Conservation (phyloP, 2,329 filamentous ascomycete genomes). For the Madurella mycetomatis region DNA sequence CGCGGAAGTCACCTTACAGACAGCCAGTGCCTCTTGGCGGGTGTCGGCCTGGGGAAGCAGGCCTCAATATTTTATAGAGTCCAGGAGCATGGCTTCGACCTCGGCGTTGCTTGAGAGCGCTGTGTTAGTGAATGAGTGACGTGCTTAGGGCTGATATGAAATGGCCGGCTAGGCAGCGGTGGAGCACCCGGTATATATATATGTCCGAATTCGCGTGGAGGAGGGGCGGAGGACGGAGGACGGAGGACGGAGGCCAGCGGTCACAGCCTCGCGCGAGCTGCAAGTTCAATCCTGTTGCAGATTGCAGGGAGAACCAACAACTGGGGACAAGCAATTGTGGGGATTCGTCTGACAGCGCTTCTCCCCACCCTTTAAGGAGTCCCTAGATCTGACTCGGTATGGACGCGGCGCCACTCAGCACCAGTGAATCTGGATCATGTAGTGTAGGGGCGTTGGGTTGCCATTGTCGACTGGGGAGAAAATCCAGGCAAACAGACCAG, state of each 20-base stretch:
- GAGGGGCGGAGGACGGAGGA: background rate
- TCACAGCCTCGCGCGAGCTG: constrained; percentile 10
- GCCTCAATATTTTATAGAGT: constrained; percentile 6
- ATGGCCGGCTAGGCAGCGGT: constrained; percentile 12
- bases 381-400: background rate
- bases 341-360: background rate
- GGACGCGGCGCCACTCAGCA: too few relatives aligned
- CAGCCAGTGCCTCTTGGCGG: constrained; percentile 11
- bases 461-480: background rate
- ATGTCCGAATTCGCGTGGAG: background rate
- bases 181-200: constrained; percentile 1
- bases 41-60: constrained; percentile 12
- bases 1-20: constrained; percentile 9
- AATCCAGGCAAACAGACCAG: background rate
- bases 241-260: background rate
- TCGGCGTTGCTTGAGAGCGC: background rate
- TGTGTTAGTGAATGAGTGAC: background rate
- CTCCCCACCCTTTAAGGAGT: background rate
- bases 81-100: constrained; percentile 1
- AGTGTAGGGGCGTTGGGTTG: too few relatives aligned
- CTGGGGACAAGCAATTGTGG: background rate
- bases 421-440: too few relatives aligned
- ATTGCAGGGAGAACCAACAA: constrained; percentile 1
- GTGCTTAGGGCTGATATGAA: background rate
- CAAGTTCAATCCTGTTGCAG: background rate